A percentile compares a stretch with the other conserved stretches of the same genome.
Evolutionary conservation across 1,284 basidiomycete species (phyloP).

Genomic region (Sporisorium exsertum): DNA sequence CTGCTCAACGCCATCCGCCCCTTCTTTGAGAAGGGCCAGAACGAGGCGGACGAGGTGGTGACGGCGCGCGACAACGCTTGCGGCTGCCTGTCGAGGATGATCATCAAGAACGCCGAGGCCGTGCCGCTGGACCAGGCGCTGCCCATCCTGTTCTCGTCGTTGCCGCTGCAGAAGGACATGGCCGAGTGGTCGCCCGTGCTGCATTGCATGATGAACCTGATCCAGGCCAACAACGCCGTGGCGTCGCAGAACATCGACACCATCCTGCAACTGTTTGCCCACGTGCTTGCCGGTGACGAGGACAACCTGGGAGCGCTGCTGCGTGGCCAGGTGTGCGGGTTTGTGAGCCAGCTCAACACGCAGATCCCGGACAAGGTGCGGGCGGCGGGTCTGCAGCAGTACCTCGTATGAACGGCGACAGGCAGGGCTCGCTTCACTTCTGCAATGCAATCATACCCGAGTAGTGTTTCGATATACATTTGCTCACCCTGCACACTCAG

Average conservation of each 20-base stretch:
- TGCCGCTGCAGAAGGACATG: constrained; percentile 89
- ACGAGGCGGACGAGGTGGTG: constrained; percentile 76
- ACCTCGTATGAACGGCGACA: constrained; percentile 60
- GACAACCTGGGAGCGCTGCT: constrained; percentile 70
- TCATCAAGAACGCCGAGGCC: constrained; percentile 82
- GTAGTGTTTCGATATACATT: constrained; percentile 47
- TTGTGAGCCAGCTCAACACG: constrained; percentile 80
- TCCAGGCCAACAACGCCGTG: constrained; percentile 78
- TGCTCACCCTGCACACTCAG: constrained; percentile 35
- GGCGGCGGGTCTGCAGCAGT: constrained; percentile 76
- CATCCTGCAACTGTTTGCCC: constrained; percentile 83
- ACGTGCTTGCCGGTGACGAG: constrained; percentile 76
- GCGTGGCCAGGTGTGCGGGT: constrained; percentile 71
- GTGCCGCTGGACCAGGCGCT: constrained; percentile 89
- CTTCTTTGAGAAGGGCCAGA: constrained; percentile 77
- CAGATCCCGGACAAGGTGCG: constrained; percentile 81
- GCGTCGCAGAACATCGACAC: constrained; percentile 82
- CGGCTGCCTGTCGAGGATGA: constrained; percentile 89
- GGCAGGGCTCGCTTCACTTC: background rate
- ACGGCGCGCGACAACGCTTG: constrained; percentile 96
- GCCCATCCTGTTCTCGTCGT: constrained; percentile 82
- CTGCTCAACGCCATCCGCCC: constrained; percentile 85
- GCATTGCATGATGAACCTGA: constrained; percentile 87
- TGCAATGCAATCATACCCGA: constrained; percentile 49
- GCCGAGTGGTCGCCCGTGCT: constrained; percentile 80